Evolutionary conservation across 2,329 filamentous ascomycete species (phyloP), one percentile per base, ranked within the genome.

Genomic region (Penicillium psychrosexuale): DNA sequence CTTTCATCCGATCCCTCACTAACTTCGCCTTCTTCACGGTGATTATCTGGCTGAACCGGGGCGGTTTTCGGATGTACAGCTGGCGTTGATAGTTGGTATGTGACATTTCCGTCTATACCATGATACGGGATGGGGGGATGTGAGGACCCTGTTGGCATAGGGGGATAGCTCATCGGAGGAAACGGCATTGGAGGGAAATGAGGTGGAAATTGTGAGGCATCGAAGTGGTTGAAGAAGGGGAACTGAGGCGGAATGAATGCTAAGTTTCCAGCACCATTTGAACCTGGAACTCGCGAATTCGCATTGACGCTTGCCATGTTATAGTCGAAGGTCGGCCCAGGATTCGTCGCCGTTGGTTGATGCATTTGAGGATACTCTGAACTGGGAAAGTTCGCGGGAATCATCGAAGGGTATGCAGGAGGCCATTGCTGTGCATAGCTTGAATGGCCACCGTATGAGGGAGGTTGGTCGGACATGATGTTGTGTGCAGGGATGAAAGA

Each of bases 11-110:
- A 85, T 17, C 80, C 82, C 63, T 93, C 90, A 59, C 84, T 89
- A 30, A 94, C 70, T 69, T 95, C 90, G 15, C 88, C 89, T 65
- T 95, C 90, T 66, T 94, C 89, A 53, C 75, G 75, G 53, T 82
- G 79, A 51, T 71, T 70, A 43, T 78, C 69, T 11, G 38, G 17
- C 46, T 70, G 61, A 30, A 69, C 66, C 15, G 70, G 65, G 30
- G 59, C 58, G 11, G 71, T 43, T 46, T 68, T 68, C 15, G 37
- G 30, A n/a, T 40, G 40, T 15, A 38, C 8, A 11, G n/a, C 34
- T 27, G 46, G 44, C 1, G 22, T 24, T 13, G 37, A 33, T 13
- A 28, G 30, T 33, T 47, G 63, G 52, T 34, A 47, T 40, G 42
- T 12, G 28, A 13, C 30, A 12, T 42, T 22, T 15, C 22, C 28